Percentiles rank a stretch among this genome's conserved stretches.
These are phyloP conservation scores for Colletotrichum sp. DNA, from an alignment of 2,329 filamentous ascomycete genomes.

Conservation along the genomic window DNA sequence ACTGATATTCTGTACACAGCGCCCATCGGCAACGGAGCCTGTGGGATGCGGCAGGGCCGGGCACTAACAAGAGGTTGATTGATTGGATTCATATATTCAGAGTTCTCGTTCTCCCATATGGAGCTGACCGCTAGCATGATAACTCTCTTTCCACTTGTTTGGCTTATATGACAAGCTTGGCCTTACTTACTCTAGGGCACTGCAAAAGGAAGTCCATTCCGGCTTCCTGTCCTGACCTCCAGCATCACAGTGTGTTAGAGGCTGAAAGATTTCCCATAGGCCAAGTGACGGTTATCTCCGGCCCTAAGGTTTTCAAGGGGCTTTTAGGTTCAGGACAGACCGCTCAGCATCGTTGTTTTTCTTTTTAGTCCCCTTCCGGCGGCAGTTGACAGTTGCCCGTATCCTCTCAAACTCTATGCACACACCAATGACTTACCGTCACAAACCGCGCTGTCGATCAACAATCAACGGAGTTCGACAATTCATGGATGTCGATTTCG, in stretches of 20 bases:
- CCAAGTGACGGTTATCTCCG: not conserved
- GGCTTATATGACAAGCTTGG: not conserved
- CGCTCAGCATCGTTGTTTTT: not conserved
- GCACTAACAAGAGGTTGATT: not conserved
- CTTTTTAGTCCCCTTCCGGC: accelerated
- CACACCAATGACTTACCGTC: too few relatives aligned
- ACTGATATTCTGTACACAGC: not conserved
- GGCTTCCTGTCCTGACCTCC: not conserved
- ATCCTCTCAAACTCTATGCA: not conserved
- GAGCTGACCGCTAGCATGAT: not conserved
- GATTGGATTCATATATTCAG: not conserved
- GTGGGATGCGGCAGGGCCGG: not conserved
- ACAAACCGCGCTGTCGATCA: too few relatives aligned
- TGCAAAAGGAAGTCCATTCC: accelerated
- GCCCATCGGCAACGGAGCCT: not conserved
- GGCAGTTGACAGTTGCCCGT: not conserved
- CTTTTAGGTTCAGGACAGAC: not conserved
- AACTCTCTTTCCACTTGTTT: not conserved
- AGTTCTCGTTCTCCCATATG: not conserved
- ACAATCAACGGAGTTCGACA: too few relatives aligned
- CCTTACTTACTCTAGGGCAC: not conserved
- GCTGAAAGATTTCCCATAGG: not conserved
- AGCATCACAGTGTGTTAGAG: not conserved
- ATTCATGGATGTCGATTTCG: too few relatives aligned
- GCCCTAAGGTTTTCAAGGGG: not conserved